phyloP scores from a whole-genome alignment of 2,329 filamentous ascomycete genomes.

The Talaromyces sp. region DNA sequence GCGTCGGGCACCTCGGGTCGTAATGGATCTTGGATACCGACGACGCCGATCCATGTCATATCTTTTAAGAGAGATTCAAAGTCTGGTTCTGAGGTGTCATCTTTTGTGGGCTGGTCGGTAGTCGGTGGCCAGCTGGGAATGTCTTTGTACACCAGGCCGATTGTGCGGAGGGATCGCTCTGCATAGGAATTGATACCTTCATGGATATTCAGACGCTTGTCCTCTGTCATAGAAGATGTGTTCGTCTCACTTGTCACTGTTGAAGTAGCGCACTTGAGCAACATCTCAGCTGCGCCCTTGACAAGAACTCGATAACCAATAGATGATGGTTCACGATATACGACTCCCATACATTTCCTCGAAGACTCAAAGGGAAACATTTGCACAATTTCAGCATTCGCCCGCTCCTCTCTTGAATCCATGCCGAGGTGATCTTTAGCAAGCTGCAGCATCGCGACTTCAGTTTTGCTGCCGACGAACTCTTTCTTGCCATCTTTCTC shows the following conservation, averaged over 20 bases:
- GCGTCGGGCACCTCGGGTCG: slow-evolving; percentile 66
- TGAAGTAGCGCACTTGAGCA: slow-evolving; percentile 39
- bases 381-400: slow-evolving; percentile 61
- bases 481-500: slow-evolving; percentile 57
- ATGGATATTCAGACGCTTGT: slow-evolving; percentile 30
- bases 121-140: slow-evolving; percentile 64
- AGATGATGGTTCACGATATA: slow-evolving; percentile 40
- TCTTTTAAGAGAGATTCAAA: slow-evolving; percentile 69
- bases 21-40: slow-evolving; percentile 74
- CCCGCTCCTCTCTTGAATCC: slow-evolving; percentile 58
- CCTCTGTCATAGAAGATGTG: not conserved
- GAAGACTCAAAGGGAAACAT: slow-evolving; percentile 73
- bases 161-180: slow-evolving; percentile 66
- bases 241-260: not conserved
- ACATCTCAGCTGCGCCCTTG: slow-evolving; percentile 51
- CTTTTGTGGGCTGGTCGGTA: slow-evolving; percentile 54
- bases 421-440: slow-evolving; percentile 59
- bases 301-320: slow-evolving; percentile 46
- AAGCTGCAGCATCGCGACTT: slow-evolving; percentile 70
- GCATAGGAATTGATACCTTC: slow-evolving; percentile 45
- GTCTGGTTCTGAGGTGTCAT: slow-evolving; percentile 61
- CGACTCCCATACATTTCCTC: slow-evolving; percentile 64
- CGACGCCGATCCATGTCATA: slow-evolving; percentile 71
- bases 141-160: slow-evolving; percentile 71
- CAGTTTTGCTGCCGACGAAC: slow-evolving; percentile 76